Evolutionary conservation across 768 basidiomycete genomes (phyloP).

Genomic region (Scleroderma bovista): DNA sequence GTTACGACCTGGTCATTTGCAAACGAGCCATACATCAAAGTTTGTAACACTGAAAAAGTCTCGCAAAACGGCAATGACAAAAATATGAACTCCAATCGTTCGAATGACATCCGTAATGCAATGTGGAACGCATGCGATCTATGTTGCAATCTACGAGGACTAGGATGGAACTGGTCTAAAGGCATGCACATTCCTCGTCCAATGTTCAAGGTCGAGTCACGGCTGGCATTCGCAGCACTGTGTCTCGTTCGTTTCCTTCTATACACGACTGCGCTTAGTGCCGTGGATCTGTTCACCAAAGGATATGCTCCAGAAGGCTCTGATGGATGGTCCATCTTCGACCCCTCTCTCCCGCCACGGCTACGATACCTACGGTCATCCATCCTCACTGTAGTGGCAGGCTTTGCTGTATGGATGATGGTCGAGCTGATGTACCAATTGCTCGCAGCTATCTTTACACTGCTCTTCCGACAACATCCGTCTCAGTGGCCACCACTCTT

Average conservation of each 20-base stretch:
- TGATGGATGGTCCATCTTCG: constrained; percentile 34
- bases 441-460: constrained; percentile 37
- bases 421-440: constrained; percentile 42
- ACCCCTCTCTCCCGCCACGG: constrained; percentile 27
- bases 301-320: constrained; percentile 33
- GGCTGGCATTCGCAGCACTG: constrained; percentile 11
- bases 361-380: constrained; percentile 37
- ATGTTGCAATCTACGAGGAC: constrained; percentile 17
- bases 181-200: constrained; percentile 12
- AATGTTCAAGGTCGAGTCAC: constrained; percentile 15
- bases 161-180: constrained; percentile 22
- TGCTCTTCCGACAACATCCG: constrained; percentile 43
- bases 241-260: constrained; percentile 9
- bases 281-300: background rate
- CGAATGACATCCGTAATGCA: constrained; percentile 6
- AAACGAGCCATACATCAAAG: constrained; percentile 9
- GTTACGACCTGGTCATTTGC: constrained; percentile 17
- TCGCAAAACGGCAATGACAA: background rate
- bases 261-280: constrained; percentile 6
- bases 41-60: background rate
- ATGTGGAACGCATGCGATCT: constrained; percentile 28
- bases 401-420: constrained; percentile 39
- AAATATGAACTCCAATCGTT: background rate
- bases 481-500: constrained; percentile 63
- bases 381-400: constrained; percentile 37